Base-by-base conservation (phyloP, 257 asterid species). In the Misopates orontium region DNA sequence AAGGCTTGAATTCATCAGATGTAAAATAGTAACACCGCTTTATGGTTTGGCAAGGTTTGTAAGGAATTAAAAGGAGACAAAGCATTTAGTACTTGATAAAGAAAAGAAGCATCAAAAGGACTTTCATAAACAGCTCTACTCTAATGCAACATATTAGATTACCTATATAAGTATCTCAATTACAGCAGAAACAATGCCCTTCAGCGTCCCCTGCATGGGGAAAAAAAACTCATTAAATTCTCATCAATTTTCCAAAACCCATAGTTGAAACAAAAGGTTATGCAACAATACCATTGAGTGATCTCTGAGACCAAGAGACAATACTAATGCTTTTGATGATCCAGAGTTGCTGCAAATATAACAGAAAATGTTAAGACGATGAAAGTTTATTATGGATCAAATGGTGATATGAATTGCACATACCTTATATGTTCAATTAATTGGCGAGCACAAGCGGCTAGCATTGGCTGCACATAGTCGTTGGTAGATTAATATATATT, bases 401-500 rank as follows among this genome's bases (percentile, higher is more conserved):
- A 12, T 48, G 53, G 76, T 25, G 21, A 19, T 31, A 44, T 50
- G 61, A 63, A 57, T 0, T 52, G 28, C 21, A 40, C 41, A 16
- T 77, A 90, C 99, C 98, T 93, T 67, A 92, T 87, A 71, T 78
- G 85, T 62, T 93, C 96, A 21, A 90, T 87, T 71, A 93, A 64
- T 79, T 87, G 90, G 61, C 99, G 86, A 55, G 95, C 99, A 64
- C 97, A 90, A 19, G 95, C 87, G 16, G 81, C 74, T 45, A 90
- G 86, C 91, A 90, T 90, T 52, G 96, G 95, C 97, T 90, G 88
- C 84, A 79, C 49, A 71, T 66, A 44, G 36, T 73, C 41, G 73
- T 48, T 41, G 21, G 68, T 71, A 51, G 36, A 73, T 76, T 36
- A 72, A 66, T 66, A 50, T 53, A 18, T 50, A 2, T 36, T 59